Evolutionary conservation across 2,329 filamentous ascomycete species (phyloP).

Genomic region (Cryphonectria naterciae): DNA sequence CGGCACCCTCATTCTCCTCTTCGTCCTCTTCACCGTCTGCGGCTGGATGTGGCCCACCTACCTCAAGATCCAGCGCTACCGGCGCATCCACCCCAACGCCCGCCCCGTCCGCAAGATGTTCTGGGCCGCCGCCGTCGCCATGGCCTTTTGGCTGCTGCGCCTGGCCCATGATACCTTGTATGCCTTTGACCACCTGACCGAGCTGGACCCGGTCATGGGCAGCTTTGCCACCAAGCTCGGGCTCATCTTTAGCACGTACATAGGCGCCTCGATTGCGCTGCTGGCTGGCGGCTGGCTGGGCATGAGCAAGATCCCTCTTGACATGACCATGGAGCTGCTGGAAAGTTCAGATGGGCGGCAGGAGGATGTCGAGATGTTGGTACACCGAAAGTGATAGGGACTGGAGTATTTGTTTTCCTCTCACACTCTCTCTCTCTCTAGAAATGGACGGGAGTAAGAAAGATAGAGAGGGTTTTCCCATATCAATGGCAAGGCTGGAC

Average conservation of each 20-base stretch:
- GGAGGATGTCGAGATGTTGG: not conserved
- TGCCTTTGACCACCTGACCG: constrained; percentile 30
- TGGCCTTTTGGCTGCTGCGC: constrained; percentile 34
- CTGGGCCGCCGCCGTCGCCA: constrained; percentile 21
- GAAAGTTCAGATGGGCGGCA: not conserved
- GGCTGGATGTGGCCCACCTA: constrained; percentile 33
- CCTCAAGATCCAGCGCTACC: constrained; percentile 21
- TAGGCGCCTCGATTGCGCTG: constrained; percentile 25
- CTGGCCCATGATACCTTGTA: constrained; percentile 33
- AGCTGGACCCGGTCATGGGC: constrained; percentile 33
- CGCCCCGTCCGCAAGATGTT: constrained; percentile 28
- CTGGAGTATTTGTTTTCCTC: too few relatives aligned
- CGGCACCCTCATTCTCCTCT: constrained; percentile 33
- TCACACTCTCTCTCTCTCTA: too few relatives aligned
- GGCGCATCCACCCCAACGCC: constrained; percentile 29
- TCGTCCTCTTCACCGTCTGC: constrained; percentile 32
- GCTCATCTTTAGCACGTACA: constrained; percentile 31
- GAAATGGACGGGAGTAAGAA: not conserved
- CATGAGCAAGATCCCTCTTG: not conserved
- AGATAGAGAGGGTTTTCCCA: not conserved
- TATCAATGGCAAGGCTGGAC: not conserved
- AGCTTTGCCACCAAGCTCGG: constrained; percentile 32
- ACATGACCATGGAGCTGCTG: not conserved
- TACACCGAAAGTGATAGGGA: not conserved
- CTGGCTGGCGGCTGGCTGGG: constrained; percentile 29